Percentiles rank a stretch among this genome's conserved stretches.
These are phyloP conservation scores for Boletus fagicola DNA, from an alignment of 768 basidiomycete species.

Conservation along the genomic window DNA sequence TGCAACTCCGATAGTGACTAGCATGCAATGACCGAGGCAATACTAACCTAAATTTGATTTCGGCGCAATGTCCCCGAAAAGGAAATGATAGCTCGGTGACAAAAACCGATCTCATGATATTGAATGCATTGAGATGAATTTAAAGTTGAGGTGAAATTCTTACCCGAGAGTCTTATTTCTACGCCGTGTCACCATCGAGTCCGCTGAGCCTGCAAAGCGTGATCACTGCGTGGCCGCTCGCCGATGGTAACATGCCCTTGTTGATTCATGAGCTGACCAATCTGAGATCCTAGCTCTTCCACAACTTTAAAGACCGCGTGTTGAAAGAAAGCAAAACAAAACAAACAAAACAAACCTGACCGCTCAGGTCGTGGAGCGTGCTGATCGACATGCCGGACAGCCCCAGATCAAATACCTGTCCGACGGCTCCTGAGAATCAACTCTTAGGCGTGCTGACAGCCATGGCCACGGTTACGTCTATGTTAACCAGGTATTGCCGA, in stretches of 20 bases:
- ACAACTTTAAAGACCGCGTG: slow-evolving; percentile 30
- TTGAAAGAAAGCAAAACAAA: slow-evolving; percentile 8
- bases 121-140: slow-evolving; percentile 23
- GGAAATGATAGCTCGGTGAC: slow-evolving; percentile 25
- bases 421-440: slow-evolving; percentile 26
- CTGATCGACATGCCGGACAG: slow-evolving; percentile 36
- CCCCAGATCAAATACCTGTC: slow-evolving; percentile 28
- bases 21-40: slow-evolving; percentile 32
- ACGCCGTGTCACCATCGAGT: slow-evolving; percentile 29
- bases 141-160: slow-evolving; percentile 30
- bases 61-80: slow-evolving; percentile 26
- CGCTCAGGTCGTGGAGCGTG: slow-evolving; percentile 24
- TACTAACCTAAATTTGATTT: slow-evolving; percentile 34
- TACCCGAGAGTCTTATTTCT: slow-evolving; percentile 24
- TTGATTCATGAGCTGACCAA: slow-evolving; percentile 27
- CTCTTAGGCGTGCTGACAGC: slow-evolving; percentile 23
- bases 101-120: slow-evolving; percentile 26
- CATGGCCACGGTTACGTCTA: slow-evolving; percentile 33
- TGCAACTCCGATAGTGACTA: slow-evolving; percentile 33
- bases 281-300: slow-evolving; percentile 27
- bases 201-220: slow-evolving; percentile 22
- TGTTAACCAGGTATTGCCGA: slow-evolving; percentile 27
- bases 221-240: slow-evolving; percentile 29
- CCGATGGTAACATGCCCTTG: slow-evolving; percentile 27
- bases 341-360: slow-evolving; percentile 19